Conservation (phyloP, 768 basidiomycete genomes). For the Mycena chlorophos region DNA sequence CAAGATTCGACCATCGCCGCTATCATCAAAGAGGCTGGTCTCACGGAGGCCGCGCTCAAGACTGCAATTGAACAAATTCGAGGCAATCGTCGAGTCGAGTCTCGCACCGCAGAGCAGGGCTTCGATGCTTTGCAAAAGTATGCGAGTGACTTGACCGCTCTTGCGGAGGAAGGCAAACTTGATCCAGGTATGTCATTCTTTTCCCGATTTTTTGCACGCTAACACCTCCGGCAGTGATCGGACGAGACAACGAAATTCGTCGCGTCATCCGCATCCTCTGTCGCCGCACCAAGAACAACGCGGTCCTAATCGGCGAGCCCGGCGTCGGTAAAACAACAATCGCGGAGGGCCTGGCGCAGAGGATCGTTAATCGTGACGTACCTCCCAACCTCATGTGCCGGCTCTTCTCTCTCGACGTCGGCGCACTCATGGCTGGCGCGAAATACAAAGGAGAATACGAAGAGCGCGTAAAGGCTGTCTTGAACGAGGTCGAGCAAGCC, state of each 20-base stretch:
- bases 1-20: constrained; percentile 67
- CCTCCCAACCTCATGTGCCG: constrained; percentile 72
- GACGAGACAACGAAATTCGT: constrained; percentile 89
- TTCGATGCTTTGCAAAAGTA: constrained; percentile 93
- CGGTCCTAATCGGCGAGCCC: constrained; percentile 94
- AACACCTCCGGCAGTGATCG: constrained; percentile 58
- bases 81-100: constrained; percentile 84
- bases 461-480: constrained; percentile 89
- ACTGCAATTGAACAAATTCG: constrained; percentile 78
- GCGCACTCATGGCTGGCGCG: constrained; percentile 90
- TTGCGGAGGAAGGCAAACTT: constrained; percentile 91
- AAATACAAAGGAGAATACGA: constrained; percentile 96
- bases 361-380: constrained; percentile 92
- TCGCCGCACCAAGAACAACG: constrained; percentile 89
- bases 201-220: neutral
- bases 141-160: constrained; percentile 79
- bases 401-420: constrained; percentile 89
- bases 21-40: constrained; percentile 71
- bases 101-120: constrained; percentile 83
- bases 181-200: constrained; percentile 52
- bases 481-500: constrained; percentile 92
- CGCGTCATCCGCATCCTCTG: constrained; percentile 83
- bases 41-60: constrained; percentile 72
- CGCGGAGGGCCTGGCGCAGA: constrained; percentile 92
- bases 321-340: constrained; percentile 97